Base-by-base conservation (phyloP, 23 red algal species). In the Gracilaria caudata region DNA sequence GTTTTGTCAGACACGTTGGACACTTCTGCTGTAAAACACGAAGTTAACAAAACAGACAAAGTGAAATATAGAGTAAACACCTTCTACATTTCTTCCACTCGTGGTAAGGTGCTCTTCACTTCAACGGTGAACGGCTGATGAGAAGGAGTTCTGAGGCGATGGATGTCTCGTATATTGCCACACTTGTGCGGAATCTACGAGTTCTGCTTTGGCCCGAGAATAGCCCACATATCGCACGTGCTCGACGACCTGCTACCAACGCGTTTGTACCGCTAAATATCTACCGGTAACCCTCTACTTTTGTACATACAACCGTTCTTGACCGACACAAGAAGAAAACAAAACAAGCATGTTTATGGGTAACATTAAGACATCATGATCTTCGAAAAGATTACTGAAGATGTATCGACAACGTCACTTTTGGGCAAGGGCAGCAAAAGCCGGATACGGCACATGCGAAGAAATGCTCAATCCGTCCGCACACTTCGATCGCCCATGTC, bases 401-500 rank as follows among this genome's bases (percentile, higher is more conserved):
- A 53, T 13, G 19, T 53, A 53, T 53, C 8, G 13, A 17, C 7
- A 17, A 53, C 8, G 8, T 13, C 12, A 17, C 49, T 9, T 17
- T 53, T 53, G 49, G 19, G 49, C 49, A 37, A 36, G 9, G 8
- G 2, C 8, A 12, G 70, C 19, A 32, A 21, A 19, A 7, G 77
- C 20, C 9, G 61, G 87, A 43, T 56, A 91, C 59, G 87, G 87
- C 33, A 91, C 61, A 21, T 25, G 47, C 33, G 80, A 86, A 1
- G 66, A 80, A 30, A 93, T 86, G 53, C 46, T 45, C 23, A 75
- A 60, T 0, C 90, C 90, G 34, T 93, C 90, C 2, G 70, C 79
- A 55, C 90, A 93, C 21, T 86, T 84, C 17, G 64, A 77, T 5
- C 90, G 80, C 4, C 81, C 80, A 21, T 93, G 90, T 14, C 90